Evolutionary conservation across 75 land plant species (phyloP).

Genomic region (Ceratopteris richardii): DNA sequence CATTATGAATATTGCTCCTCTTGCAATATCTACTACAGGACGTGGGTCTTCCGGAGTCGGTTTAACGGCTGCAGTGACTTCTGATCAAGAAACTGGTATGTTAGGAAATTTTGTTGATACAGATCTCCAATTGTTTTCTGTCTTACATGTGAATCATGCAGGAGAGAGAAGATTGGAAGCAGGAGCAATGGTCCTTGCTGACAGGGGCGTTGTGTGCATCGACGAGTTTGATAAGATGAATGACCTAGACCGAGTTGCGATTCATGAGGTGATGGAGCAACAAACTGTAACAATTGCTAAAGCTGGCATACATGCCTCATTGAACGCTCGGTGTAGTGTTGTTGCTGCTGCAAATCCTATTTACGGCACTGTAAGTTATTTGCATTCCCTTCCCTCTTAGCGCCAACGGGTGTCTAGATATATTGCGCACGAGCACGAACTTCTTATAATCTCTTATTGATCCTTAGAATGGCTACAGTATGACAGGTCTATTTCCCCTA

Average conservation of each 20-base stretch:
- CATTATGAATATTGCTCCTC: slow-evolving; percentile 95
- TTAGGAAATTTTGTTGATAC: slow-evolving; percentile 4
- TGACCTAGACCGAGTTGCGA: slow-evolving; percentile 95
- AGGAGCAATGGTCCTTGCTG: slow-evolving; percentile 99
- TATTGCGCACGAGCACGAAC: no score
- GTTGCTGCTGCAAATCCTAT: slow-evolving; percentile 99
- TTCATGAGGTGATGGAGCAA: slow-evolving; percentile 99
- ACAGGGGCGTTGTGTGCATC: slow-evolving; percentile 95
- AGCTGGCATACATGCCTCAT: slow-evolving; percentile 98
- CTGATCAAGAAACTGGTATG: slow-evolving; percentile 97
- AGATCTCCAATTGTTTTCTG: background rate
- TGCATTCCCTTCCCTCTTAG: background rate
- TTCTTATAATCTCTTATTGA: no score
- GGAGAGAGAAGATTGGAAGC: slow-evolving; percentile 98
- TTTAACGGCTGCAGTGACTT: slow-evolving; percentile 95
- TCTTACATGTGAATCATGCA: slow-evolving; percentile 14
- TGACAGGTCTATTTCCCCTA: slow-evolving; percentile 95
- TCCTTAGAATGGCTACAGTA: no score
- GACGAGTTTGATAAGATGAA: slow-evolving; percentile 99
- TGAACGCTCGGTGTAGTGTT: slow-evolving; percentile 99
- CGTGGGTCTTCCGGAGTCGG: slow-evolving; percentile 99
- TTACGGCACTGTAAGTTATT: slow-evolving; percentile 84
- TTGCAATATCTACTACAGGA: slow-evolving; percentile 97
- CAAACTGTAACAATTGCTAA: slow-evolving; percentile 99
- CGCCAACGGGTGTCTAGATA: no score